phyloP scores from a whole-genome alignment of 371 early-diverging fungal genomes.

The Mucor indicus region DNA sequence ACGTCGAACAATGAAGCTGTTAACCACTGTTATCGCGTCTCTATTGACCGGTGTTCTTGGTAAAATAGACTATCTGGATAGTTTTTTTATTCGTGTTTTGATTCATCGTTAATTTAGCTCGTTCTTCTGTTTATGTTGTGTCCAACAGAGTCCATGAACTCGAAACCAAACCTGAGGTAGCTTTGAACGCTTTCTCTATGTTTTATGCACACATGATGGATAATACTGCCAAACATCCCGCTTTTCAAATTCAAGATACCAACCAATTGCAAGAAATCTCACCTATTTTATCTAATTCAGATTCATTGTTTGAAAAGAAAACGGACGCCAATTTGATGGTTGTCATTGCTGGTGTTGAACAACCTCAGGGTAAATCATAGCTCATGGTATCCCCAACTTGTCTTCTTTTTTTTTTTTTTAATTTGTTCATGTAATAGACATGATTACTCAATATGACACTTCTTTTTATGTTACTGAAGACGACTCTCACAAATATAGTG shows the following conservation, averaged over 20 bases:
- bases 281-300: conserved; percentile 2
- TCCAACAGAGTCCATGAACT: conserved; percentile 2
- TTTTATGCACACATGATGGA: conserved; percentile 29
- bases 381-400: not conserved
- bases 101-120: conserved; percentile 11
- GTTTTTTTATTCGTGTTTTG: not conserved
- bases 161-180: conserved; percentile 12
- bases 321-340: conserved; percentile 19
- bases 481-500: conserved; percentile 22
- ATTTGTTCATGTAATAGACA: conserved; percentile 3
- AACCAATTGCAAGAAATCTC: not conserved
- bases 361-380: conserved; percentile 12
- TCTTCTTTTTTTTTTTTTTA: not conserved
- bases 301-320: conserved; percentile 18
- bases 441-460: conserved; percentile 23
- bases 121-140: conserved; percentile 21
- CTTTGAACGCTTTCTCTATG: conserved; percentile 20
- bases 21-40: conserved; percentile 20
- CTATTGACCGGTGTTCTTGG: conserved; percentile 19
- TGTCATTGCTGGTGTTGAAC: conserved; percentile 15
- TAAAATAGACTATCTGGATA: not conserved
- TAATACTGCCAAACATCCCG: conserved; percentile 9
- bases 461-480: conserved; percentile 37
- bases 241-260: conserved; percentile 12
- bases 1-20: conserved; percentile 26